phyloP scores from a whole-genome alignment of 2,329 filamentous ascomycete species.

The Pestalotiopsis sp. region DNA sequence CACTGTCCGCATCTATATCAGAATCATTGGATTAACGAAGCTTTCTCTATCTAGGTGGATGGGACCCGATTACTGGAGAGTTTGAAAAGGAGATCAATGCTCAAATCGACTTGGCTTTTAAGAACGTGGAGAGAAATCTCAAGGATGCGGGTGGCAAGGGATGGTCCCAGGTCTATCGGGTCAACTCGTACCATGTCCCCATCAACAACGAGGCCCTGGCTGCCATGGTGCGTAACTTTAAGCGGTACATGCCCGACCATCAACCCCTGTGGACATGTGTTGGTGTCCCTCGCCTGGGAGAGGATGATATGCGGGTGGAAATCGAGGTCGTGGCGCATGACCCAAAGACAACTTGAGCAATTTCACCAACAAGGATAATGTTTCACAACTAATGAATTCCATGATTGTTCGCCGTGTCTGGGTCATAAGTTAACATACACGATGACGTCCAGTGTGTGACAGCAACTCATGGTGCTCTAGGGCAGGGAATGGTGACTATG shows the following conservation, averaged over 20 bases:
- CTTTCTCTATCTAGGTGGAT: constrained; percentile 29
- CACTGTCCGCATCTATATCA: neutral
- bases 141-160: constrained; percentile 56
- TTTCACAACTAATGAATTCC: neutral
- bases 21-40: neutral
- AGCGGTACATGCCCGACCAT: constrained; percentile 54
- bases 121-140: constrained; percentile 55
- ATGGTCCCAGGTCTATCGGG: constrained; percentile 56
- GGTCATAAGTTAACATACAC: neutral
- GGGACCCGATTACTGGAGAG: constrained; percentile 29
- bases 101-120: constrained; percentile 56
- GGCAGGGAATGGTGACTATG: neutral
- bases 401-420: neutral
- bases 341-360: neutral
- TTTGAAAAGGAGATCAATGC: constrained; percentile 40
- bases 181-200: constrained; percentile 47
- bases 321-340: constrained; percentile 54
- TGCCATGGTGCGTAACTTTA: constrained; percentile 48
- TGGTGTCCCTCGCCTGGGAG: constrained; percentile 49
- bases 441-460: neutral
- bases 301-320: constrained; percentile 57
- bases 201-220: constrained; percentile 41
- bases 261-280: constrained; percentile 56
- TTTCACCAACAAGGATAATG: neutral
- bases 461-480: neutral